phyloP scores from a whole-genome alignment of 2,329 filamentous ascomycete species.

The Cladosporium sp. region DNA sequence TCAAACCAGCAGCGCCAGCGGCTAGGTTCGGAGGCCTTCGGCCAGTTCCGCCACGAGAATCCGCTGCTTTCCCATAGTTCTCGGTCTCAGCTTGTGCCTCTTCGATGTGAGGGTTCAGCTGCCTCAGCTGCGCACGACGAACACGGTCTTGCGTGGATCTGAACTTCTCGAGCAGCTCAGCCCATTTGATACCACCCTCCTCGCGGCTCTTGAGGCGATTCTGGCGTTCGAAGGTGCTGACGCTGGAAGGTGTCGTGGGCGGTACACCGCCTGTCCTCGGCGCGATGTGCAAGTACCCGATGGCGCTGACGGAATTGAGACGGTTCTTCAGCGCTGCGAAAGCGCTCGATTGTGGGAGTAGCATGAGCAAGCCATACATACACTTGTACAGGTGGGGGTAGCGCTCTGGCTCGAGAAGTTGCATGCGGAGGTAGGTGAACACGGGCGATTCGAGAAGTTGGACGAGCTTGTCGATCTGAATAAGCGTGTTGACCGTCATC shows the following conservation, averaged over 20 bases:
- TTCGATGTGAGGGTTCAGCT: slow-evolving; percentile 22
- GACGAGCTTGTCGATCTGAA: slow-evolving; percentile 97
- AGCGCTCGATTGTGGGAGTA: slow-evolving; percentile 94
- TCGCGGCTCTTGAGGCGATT: slow-evolving; percentile 81
- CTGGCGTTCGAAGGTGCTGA: slow-evolving; percentile 51
- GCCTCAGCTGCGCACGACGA: slow-evolving; percentile 61
- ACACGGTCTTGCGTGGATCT: slow-evolving; percentile 85
- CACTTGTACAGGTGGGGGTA: slow-evolving; percentile 97
- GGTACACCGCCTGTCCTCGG: slow-evolving; percentile 49
- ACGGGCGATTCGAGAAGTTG: slow-evolving; percentile 96
- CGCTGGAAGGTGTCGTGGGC: slow-evolving; percentile 36
- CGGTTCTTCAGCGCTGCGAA: slow-evolving; percentile 96
- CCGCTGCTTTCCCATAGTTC: background rate
- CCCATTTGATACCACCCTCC: slow-evolving; percentile 74
- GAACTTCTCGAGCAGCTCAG: slow-evolving; percentile 92
- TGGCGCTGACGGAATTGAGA: slow-evolving; percentile 93
- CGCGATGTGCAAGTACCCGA: slow-evolving; percentile 87
- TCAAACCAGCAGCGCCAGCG: slow-evolving; percentile 14
- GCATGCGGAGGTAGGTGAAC: slow-evolving; percentile 94
- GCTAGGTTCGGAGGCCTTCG: background rate
- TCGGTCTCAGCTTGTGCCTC: slow-evolving; percentile 11
- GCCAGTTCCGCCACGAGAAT: background rate
- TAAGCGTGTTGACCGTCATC: slow-evolving; percentile 98
- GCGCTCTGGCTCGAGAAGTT: slow-evolving; percentile 91
- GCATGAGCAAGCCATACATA: slow-evolving; percentile 94